phyloP scores from a whole-genome alignment of 169 alveolate species.

The Cryptosporidium xiaoi region DNA sequence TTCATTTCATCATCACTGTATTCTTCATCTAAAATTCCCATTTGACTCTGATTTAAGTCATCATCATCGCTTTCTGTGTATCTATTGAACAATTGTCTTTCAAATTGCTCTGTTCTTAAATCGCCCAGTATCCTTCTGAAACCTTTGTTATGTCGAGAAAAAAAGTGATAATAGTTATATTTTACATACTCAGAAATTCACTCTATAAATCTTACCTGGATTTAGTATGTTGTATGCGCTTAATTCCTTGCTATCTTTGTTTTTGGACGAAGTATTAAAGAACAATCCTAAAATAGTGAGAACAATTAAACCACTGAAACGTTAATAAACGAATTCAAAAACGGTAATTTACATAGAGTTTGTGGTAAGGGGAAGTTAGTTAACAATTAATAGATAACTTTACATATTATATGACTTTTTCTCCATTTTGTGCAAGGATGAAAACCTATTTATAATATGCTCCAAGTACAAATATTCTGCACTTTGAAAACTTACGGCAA shows the following conservation, averaged over 20 bases:
- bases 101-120: constrained; percentile 49
- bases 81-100: constrained; percentile 54
- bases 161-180: neutral
- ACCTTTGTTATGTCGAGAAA: neutral
- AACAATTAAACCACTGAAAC: constrained; percentile 31
- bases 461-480: neutral
- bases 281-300: constrained; percentile 43
- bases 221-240: constrained; percentile 62
- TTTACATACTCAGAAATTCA: neutral
- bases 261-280: constrained; percentile 41
- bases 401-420: neutral
- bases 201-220: constrained; percentile 43
- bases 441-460: neutral
- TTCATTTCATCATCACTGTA: constrained; percentile 70
- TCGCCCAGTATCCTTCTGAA: constrained; percentile 58
- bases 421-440: too few relatives aligned
- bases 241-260: constrained; percentile 1
- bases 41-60: neutral
- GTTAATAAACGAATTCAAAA: constrained; percentile 1
- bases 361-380: too few relatives aligned
- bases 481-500: constrained; percentile 27
- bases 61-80: constrained; percentile 24
- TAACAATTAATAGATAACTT: neutral
- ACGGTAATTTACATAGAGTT: too few relatives aligned
- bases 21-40: neutral